Percentiles rank a stretch among this genome's conserved stretches.
Conservation (phyloP, 192 early-diverging fungal species). For the Coemansia sp. region DNA sequence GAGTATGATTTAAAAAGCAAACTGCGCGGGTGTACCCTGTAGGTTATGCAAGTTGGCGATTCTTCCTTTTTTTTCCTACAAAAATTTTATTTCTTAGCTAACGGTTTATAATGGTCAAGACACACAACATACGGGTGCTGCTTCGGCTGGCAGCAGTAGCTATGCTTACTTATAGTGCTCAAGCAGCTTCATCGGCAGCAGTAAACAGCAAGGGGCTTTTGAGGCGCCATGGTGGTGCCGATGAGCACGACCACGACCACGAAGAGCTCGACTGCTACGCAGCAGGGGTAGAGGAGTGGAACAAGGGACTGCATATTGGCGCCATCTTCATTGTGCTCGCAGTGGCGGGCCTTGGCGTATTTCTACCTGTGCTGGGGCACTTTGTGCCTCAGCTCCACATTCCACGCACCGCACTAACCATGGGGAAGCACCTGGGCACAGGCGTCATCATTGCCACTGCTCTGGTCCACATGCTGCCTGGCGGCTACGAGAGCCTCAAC, state of each 20-base stretch:
- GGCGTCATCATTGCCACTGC: conserved; percentile 77
- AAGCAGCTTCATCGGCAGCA: neutral
- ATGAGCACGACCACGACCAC: conserved; percentile 12
- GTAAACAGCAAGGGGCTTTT: neutral
- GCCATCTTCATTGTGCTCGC: conserved; percentile 60
- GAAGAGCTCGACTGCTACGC: conserved; percentile 35
- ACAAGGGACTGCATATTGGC: conserved; percentile 54
- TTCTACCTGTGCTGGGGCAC: conserved; percentile 54
- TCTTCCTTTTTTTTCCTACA: neutral
- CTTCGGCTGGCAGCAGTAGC: neutral
- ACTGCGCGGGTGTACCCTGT: conserved; percentile 22
- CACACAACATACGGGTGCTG: neutral
- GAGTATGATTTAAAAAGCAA: conserved; percentile 3
- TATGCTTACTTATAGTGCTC: conserved; percentile 4
- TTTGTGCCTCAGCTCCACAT: conserved; percentile 36
- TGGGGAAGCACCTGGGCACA: conserved; percentile 61
- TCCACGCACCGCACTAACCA: conserved; percentile 44
- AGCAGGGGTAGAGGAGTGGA: conserved; percentile 34
- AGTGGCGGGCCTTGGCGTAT: conserved; percentile 53
- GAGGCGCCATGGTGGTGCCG: conserved; percentile 23
- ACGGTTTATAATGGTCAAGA: neutral
- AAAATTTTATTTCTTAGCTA: neutral
- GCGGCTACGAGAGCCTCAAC: conserved; percentile 53
- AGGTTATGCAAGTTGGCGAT: conserved; percentile 17
- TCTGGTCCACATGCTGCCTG: conserved; percentile 75